Evolutionary conservation across 2,329 filamentous ascomycete genomes (phyloP).

Genomic region (Diaporthe longicolla): DNA sequence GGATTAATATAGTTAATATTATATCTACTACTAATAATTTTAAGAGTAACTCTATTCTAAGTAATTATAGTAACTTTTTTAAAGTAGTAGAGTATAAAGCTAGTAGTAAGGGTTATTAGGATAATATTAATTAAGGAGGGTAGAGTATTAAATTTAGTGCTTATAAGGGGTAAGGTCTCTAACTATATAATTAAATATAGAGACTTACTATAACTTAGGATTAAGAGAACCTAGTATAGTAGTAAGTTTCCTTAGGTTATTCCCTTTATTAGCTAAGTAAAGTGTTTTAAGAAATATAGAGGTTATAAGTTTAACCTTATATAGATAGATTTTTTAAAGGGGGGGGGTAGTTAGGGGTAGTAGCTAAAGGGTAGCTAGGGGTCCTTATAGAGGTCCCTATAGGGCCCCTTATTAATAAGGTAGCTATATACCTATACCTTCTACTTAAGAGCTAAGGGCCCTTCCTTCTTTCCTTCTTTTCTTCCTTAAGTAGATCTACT

Average conservation of each 20-base stretch:
- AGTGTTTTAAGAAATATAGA: neutral
- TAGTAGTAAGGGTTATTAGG: neutral
- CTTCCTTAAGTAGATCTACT: too few relatives aligned
- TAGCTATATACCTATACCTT: too few relatives aligned
- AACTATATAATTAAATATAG: neutral
- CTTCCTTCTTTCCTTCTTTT: too few relatives aligned
- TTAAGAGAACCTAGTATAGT: neutral
- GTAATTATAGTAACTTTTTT: neutral
- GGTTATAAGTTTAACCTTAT: neutral
- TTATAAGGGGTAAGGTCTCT: neutral
- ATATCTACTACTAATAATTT: too few relatives aligned
- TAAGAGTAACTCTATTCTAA: neutral
- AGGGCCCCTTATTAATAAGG: too few relatives aligned
- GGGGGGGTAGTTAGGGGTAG: too few relatives aligned
- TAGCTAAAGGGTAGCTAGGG: too few relatives aligned
- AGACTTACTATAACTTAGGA: neutral
- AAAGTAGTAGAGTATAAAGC: too few relatives aligned
- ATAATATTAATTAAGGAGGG: neutral
- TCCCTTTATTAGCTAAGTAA: neutral
- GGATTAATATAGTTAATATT: too few relatives aligned
- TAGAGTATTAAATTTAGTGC: neutral
- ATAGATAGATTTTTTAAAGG: too few relatives aligned
- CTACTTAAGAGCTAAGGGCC: too few relatives aligned
- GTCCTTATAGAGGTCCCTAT: too few relatives aligned
- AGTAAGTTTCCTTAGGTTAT: neutral